phyloP scores from a whole-genome alignment of 2,329 filamentous ascomycete genomes.

The Cladophialophora carrionii region DNA sequence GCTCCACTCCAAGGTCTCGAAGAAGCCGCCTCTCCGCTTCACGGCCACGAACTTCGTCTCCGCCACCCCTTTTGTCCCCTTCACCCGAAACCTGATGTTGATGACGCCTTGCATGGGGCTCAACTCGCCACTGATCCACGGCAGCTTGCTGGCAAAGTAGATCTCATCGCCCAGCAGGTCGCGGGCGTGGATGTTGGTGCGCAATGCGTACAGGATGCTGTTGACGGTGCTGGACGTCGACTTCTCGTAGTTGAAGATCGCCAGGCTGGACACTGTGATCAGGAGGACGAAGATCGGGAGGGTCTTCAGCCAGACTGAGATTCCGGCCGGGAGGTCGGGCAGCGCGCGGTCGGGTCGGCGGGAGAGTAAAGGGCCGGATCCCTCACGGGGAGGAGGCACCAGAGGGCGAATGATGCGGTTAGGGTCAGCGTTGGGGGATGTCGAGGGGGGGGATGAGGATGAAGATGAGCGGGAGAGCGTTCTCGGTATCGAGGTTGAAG shows the following conservation, averaged over 20 bases:
- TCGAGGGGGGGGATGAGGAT: neutral
- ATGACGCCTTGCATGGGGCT: conserved; percentile 92
- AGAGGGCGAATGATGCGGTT: conserved; percentile 27
- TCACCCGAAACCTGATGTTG: conserved; percentile 83
- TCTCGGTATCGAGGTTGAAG: neutral
- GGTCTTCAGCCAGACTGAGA: conserved; percentile 67
- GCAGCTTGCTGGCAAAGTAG: conserved; percentile 76
- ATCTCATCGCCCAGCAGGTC: conserved; percentile 83
- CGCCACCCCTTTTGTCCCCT: conserved; percentile 71
- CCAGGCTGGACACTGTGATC: conserved; percentile 71
- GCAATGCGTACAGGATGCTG: conserved; percentile 87
- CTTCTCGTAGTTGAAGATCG: conserved; percentile 99
- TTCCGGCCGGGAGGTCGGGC: conserved; percentile 49
- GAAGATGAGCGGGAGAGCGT: neutral
- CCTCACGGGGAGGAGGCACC: conserved; percentile 55
- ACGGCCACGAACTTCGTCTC: conserved; percentile 80
- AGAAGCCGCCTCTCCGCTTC: conserved; percentile 65
- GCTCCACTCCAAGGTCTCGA: conserved; percentile 90
- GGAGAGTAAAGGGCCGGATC: conserved; percentile 56
- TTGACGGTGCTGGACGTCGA: conserved; percentile 82
- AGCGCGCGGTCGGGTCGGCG: conserved; percentile 59
- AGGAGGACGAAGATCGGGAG: conserved; percentile 78
- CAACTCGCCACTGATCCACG: conserved; percentile 84
- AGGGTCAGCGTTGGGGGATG: neutral
- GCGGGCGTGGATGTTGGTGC: conserved; percentile 75